A percentile compares a stretch with the other conserved stretches of the same genome.
Evolutionary conservation across 2,329 filamentous ascomycete species (phyloP).

Genomic region (Venturia asperata): DNA sequence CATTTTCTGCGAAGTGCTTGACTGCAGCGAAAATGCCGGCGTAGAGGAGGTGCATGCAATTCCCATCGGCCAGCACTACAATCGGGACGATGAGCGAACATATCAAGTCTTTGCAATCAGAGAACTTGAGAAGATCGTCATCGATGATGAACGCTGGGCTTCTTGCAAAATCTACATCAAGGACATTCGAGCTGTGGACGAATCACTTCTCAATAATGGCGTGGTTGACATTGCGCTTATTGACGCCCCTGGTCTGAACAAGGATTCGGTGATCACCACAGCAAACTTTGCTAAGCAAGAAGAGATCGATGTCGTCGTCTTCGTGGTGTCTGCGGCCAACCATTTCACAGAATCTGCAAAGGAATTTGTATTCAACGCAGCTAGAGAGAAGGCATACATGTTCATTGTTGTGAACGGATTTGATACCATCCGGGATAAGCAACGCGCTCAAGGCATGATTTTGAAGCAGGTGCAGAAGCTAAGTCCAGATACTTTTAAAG

Average conservation of each 20-base stretch:
- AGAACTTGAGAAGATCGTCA: slow-evolving; percentile 81
- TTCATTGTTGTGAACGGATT: slow-evolving; percentile 99
- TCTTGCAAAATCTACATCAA: slow-evolving; percentile 97
- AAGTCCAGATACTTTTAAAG: slow-evolving; percentile 90
- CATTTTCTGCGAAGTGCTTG: slow-evolving; percentile 95
- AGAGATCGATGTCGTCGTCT: slow-evolving; percentile 97
- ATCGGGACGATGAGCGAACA: slow-evolving; percentile 85
- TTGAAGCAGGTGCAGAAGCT: slow-evolving; percentile 79
- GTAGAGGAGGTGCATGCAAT: slow-evolving; percentile 95
- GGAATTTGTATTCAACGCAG: slow-evolving; percentile 94
- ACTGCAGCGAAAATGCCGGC: slow-evolving; percentile 82
- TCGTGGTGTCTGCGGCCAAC: slow-evolving; percentile 94
- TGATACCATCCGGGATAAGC: slow-evolving; percentile 86
- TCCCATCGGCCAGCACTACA: slow-evolving; percentile 70
- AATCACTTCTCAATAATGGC: slow-evolving; percentile 92
- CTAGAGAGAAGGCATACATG: slow-evolving; percentile 94
- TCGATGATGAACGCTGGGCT: slow-evolving; percentile 79
- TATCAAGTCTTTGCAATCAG: slow-evolving; percentile 77
- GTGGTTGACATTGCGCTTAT: slow-evolving; percentile 97
- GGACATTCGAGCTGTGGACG: slow-evolving; percentile 80
- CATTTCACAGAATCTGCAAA: slow-evolving; percentile 97
- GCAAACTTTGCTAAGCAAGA: slow-evolving; percentile 95
- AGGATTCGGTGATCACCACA: slow-evolving; percentile 93
- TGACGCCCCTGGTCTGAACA: slow-evolving; percentile 91
- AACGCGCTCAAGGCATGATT: slow-evolving; percentile 85